These are phyloP conservation scores for Aspergillus sergii DNA, from an alignment of 2,329 filamentous ascomycete species.

Conservation along the genomic window DNA sequence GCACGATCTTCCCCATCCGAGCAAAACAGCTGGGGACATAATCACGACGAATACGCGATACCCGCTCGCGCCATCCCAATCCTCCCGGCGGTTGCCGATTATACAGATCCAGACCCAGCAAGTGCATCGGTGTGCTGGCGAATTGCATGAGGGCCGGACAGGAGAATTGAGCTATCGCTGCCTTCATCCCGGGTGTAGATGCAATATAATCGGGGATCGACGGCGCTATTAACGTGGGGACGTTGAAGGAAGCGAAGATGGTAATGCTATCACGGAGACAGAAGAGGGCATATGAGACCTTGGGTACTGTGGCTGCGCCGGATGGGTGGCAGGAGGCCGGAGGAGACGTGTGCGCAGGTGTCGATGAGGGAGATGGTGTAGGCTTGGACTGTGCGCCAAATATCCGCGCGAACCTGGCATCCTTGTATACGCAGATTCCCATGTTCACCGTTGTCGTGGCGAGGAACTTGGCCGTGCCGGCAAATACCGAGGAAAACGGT, in stretches of 20 bases:
- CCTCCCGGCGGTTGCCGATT: slow-evolving; percentile 61
- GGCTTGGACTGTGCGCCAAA: slow-evolving; percentile 66
- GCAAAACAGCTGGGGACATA: slow-evolving; percentile 75
- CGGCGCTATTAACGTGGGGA: slow-evolving; percentile 78
- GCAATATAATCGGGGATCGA: slow-evolving; percentile 59
- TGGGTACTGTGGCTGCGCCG: slow-evolving; percentile 57
- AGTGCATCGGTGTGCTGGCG: slow-evolving; percentile 78
- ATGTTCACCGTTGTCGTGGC: slow-evolving; percentile 83
- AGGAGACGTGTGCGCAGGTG: slow-evolving; percentile 12
- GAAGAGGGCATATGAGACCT: slow-evolving; percentile 76
- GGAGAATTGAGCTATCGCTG: slow-evolving; percentile 73
- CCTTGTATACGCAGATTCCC: slow-evolving; percentile 84
- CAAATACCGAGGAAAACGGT: slow-evolving; percentile 64
- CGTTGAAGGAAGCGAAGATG: slow-evolving; percentile 89
- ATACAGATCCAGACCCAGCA: slow-evolving; percentile 84
- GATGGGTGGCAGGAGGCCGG: slow-evolving; percentile 22
- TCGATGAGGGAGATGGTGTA: slow-evolving; percentile 33
- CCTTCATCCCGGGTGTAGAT: slow-evolving; percentile 48
- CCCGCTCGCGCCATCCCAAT: slow-evolving; percentile 61
- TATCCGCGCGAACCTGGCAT: slow-evolving; percentile 79
- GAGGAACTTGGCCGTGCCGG: slow-evolving; percentile 78
- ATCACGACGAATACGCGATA: slow-evolving; percentile 68
- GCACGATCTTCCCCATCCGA: slow-evolving; percentile 80
- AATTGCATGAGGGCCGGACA: slow-evolving; percentile 80
- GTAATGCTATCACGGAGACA: slow-evolving; percentile 81